phyloP scores from a whole-genome alignment of 495 filamentous ascomycete species.

The Aspergillus cristatus region DNA sequence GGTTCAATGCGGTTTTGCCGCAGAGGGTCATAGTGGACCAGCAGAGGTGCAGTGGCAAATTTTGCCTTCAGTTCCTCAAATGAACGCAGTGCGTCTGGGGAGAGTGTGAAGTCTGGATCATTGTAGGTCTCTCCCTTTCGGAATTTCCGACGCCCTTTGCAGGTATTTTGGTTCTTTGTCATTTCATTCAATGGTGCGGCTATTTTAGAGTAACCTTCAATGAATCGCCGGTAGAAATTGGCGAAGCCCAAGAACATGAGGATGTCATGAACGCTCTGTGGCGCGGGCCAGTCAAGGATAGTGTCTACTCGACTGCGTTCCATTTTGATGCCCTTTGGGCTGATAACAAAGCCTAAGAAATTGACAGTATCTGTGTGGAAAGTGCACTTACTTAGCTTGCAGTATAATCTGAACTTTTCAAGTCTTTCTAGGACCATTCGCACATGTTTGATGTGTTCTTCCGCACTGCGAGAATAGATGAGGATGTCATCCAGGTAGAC shows the following conservation, averaged over 20 bases:
- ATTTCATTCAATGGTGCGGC: too few relatives aligned
- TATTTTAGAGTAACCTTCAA: neutral
- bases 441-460: slow-evolving; percentile 13
- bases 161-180: too few relatives aligned
- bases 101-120: too few relatives aligned
- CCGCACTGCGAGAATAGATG: slow-evolving; percentile 20
- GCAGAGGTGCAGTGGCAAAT: slow-evolving; percentile 3
- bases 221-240: slow-evolving; percentile 1
- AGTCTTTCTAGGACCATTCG: slow-evolving; percentile 9
- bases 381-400: slow-evolving; percentile 16
- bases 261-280: neutral
- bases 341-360: slow-evolving; percentile 18
- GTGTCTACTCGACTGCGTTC: slow-evolving; percentile 11
- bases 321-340: slow-evolving; percentile 10
- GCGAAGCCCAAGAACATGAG: neutral
- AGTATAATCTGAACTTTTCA: slow-evolving; percentile 5
- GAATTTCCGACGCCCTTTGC: too few relatives aligned
- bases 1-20: slow-evolving; percentile 7
- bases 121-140: too few relatives aligned
- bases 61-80: neutral
- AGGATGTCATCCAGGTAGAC: slow-evolving; percentile 29
- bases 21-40: slow-evolving; percentile 7
- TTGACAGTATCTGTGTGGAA: slow-evolving; percentile 14
- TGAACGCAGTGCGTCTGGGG: too few relatives aligned
- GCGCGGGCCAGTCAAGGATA: slow-evolving; percentile 10